Conservation (phyloP, 768 basidiomycete species). For the Kwoniella heveanensis region DNA sequence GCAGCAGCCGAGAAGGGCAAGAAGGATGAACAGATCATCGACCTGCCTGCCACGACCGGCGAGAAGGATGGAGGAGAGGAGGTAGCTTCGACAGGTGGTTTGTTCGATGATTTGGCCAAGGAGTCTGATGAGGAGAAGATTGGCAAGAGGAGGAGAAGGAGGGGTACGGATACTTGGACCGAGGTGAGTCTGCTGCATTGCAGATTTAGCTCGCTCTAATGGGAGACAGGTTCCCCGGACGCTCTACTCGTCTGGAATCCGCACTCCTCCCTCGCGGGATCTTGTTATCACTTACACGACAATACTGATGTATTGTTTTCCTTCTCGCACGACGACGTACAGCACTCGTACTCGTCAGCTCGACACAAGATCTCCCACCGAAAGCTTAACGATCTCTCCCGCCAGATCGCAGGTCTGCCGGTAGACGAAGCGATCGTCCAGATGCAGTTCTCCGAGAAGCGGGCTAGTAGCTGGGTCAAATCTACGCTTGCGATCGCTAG, state of each 20-base stretch:
- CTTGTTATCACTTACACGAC: no score
- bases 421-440: constrained; percentile 94
- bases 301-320: background rate
- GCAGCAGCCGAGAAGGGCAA: background rate
- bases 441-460: constrained; percentile 94
- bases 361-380: constrained; percentile 86
- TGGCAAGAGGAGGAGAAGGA: constrained; percentile 16
- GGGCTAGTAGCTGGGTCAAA: constrained; percentile 77
- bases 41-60: constrained; percentile 1
- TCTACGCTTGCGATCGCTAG: constrained; percentile 84
- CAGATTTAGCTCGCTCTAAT: no score
- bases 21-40: constrained; percentile 11
- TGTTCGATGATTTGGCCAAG: constrained; percentile 32
- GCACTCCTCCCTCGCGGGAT: no score
- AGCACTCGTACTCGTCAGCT: constrained; percentile 93
- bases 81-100: constrained; percentile 19
- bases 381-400: constrained; percentile 82
- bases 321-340: no score
- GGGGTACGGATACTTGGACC: constrained; percentile 16
- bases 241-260: no score
- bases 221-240: no score
- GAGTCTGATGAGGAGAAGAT: constrained; percentile 13
- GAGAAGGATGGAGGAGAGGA: background rate
- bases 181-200: constrained; percentile 14
- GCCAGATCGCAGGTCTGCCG: constrained; percentile 85